Evolutionary conservation across 2,329 filamentous ascomycete genomes (phyloP).

Genomic region (Coccinonectria pachysandricola): DNA sequence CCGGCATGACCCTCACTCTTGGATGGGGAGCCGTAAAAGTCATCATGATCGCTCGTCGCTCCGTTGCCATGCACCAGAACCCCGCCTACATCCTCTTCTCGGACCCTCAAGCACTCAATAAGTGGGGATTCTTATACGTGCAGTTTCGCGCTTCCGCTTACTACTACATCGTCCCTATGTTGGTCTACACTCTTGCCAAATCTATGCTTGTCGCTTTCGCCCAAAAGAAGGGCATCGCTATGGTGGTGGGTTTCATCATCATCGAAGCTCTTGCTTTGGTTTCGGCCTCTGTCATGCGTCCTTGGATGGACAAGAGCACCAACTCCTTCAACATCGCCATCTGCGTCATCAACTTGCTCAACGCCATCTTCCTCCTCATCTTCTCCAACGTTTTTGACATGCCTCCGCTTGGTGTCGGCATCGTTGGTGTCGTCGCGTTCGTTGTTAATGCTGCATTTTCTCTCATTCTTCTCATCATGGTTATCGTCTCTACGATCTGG

Average conservation of each 20-base stretch:
- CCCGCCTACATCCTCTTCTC: constrained; percentile 96
- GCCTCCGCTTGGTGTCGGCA: constrained; percentile 71
- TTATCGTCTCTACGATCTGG: constrained; percentile 50
- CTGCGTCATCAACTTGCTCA: constrained; percentile 80
- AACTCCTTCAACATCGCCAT: constrained; percentile 96
- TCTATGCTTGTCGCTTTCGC: constrained; percentile 77
- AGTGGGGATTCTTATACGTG: constrained; percentile 96
- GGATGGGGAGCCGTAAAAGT: constrained; percentile 86
- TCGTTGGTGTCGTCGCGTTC: constrained; percentile 85
- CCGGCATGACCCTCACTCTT: constrained; percentile 68
- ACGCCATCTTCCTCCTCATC: constrained; percentile 78
- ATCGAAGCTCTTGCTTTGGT: constrained; percentile 74
- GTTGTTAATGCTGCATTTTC: constrained; percentile 78
- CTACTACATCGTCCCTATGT: constrained; percentile 79
- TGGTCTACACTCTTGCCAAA: constrained; percentile 77
- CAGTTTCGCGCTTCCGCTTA: constrained; percentile 93
- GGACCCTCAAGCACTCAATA: constrained; percentile 86
- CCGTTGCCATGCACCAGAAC: constrained; percentile 86
- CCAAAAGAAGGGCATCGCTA: constrained; percentile 59
- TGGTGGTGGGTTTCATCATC: constrained; percentile 73
- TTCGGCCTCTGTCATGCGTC: constrained; percentile 66
- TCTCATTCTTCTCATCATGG: constrained; percentile 70
- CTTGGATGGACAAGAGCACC: constrained; percentile 98
- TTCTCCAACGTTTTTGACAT: constrained; percentile 82
- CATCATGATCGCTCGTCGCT: constrained; percentile 77